Conservation (phyloP, 1,284 basidiomycete genomes). For the Vanrija sp. region DNA sequence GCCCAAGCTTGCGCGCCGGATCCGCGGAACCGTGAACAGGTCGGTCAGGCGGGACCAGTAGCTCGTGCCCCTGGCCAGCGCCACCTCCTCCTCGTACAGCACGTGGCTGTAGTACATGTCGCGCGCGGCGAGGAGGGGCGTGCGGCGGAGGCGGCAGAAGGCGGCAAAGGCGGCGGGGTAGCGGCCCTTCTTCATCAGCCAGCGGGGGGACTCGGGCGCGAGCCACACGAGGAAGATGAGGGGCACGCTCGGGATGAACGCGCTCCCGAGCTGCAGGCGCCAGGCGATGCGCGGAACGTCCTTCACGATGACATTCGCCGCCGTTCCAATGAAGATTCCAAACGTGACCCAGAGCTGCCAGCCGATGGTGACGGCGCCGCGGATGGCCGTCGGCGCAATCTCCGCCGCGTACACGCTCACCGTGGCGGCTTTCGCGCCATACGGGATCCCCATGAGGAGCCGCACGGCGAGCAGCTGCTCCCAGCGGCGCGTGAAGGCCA, state of each 20-base stretch:
- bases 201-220: slow-evolving; percentile 60
- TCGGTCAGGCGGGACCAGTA: slow-evolving; percentile 54
- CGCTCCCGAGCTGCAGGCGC: slow-evolving; percentile 50
- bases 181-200: slow-evolving; percentile 66
- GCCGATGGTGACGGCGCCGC: slow-evolving; percentile 53
- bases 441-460: slow-evolving; percentile 44
- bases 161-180: slow-evolving; percentile 64
- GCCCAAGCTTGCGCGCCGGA: slow-evolving; percentile 67
- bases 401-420: slow-evolving; percentile 47
- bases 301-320: slow-evolving; percentile 7
- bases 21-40: slow-evolving; percentile 65
- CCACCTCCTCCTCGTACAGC: slow-evolving; percentile 61
- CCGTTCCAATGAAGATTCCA: slow-evolving; percentile 29
- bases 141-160: slow-evolving; percentile 61
- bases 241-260: slow-evolving; percentile 54
- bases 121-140: slow-evolving; percentile 65
- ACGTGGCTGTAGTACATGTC: slow-evolving; percentile 64
- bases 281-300: slow-evolving; percentile 35
- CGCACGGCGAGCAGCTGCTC: slow-evolving; percentile 49
- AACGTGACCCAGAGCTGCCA: slow-evolving; percentile 27
- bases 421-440: slow-evolving; percentile 51
- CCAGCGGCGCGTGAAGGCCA: slow-evolving; percentile 59
- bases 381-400: slow-evolving; percentile 48
- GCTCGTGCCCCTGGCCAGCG: slow-evolving; percentile 51
- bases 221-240: slow-evolving; percentile 57